Base-by-base conservation (phyloP, 1,284 basidiomycete genomes). In the Caloboletus inedulis region DNA sequence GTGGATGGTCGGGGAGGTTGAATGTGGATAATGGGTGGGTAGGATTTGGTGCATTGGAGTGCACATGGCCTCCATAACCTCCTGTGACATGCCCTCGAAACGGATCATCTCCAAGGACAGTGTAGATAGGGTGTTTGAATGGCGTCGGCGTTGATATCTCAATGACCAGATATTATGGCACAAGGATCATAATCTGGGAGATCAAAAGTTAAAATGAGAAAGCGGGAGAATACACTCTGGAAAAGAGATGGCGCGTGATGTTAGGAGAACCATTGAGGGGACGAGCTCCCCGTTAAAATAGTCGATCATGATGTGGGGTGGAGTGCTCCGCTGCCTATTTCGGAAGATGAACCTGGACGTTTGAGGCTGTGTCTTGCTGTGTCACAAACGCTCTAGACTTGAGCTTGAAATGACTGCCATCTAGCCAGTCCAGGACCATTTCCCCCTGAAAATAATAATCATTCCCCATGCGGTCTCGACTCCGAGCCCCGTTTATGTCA, bases 61-160 rank as follows among this genome's bases (percentile, higher is more conserved):
- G 72, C 84, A 87, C 81, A 89, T 85, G 16, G 87, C 82, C 67
- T 87, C 82, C 77, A 85, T 82, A 51, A 88, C 84, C 59, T 87
- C 86, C 31, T 79, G 77, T 13, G 85, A 74, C 53, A 88, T 69
- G 54, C 74, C 77, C 64, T 86, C 84, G 74, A 87, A 88, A 54
- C 84, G 78, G 64, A 89, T 87, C 85, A 89, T 88, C 57, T 64
- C 47, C 37, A 31, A 7, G 33, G 25, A 47, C 7, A 46, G 23
- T n/a, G 51, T 25, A 23, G 47, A 45, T 43, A n/a, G n/a, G 36
- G 14, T 33, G 43, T 5, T 41, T 35, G n/a, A 39, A 19, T 25
- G 31, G 29, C 30, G 43, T 33, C 21, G 19, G 41, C 18, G 47
- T 35, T 8, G 37, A 41, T 55, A 25, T 47, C n/a, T 35, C 41